Percentiles rank a stretch among this genome's conserved stretches.
These are phyloP conservation scores for Acidiella bohemica DNA, from an alignment of 495 filamentous ascomycete genomes.

Conservation along the genomic window DNA sequence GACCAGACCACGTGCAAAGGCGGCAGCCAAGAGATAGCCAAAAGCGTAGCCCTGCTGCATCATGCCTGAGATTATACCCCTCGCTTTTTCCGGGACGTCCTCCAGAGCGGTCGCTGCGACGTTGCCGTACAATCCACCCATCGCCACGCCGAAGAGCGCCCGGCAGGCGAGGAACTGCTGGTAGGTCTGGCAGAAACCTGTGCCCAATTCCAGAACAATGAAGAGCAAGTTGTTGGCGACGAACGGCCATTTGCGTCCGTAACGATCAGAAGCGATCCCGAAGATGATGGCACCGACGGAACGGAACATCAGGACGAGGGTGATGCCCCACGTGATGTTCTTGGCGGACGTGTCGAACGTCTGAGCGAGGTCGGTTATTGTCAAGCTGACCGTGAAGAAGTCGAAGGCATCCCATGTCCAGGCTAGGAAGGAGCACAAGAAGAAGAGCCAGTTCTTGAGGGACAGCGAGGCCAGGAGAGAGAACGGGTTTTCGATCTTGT, in stretches of 20 bases:
- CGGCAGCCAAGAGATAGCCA: conserved; percentile 69
- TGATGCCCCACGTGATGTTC: conserved; percentile 86
- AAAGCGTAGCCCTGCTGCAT: conserved; percentile 85
- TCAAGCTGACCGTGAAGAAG: conserved; percentile 81
- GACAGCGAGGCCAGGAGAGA: conserved; percentile 54
- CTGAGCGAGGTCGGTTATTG: conserved; percentile 51
- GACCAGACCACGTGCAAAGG: conserved; percentile 56
- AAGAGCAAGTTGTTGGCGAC: conserved; percentile 72
- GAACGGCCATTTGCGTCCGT: conserved; percentile 81
- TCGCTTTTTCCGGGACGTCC: conserved; percentile 59
- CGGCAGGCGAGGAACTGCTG: conserved; percentile 64
- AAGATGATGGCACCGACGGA: conserved; percentile 61
- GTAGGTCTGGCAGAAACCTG: conserved; percentile 68
- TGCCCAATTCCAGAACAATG: conserved; percentile 64
- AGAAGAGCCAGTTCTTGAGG: conserved; percentile 73
- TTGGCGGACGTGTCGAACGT: conserved; percentile 50
- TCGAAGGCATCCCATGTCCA: conserved; percentile 79
- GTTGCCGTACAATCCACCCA: conserved; percentile 83
- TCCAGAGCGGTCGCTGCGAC: conserved; percentile 76
- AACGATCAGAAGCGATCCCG: conserved; percentile 69
- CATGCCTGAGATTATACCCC: conserved; percentile 68
- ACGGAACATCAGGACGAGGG: conserved; percentile 67
- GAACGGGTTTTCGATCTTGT: conserved; percentile 68
- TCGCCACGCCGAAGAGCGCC: conserved; percentile 77
- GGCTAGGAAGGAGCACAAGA: conserved; percentile 38